phyloP scores from a whole-genome alignment of 2,329 filamentous ascomycete species.

The Colletotrichum sublineola region DNA sequence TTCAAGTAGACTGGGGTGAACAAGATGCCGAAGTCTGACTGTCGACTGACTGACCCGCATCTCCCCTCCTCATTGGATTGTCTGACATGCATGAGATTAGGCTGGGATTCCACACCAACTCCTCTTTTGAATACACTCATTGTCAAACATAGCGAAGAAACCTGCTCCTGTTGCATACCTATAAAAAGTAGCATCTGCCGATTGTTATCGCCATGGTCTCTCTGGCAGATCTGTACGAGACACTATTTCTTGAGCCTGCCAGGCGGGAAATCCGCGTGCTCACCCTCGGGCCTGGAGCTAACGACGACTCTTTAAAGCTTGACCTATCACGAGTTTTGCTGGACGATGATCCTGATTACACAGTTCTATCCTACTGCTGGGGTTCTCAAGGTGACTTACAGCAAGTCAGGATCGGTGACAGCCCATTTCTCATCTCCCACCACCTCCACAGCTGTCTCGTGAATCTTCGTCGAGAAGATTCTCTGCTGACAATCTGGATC shows the following conservation, averaged over 20 bases:
- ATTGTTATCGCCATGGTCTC: not conserved
- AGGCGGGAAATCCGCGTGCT: not conserved
- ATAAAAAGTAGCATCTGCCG: not conserved
- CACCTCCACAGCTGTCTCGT: constrained; percentile 2
- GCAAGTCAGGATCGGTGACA: not conserved
- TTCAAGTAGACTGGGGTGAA: not conserved
- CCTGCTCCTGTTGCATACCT: not conserved
- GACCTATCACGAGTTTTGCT: not conserved
- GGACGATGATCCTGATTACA: not conserved
- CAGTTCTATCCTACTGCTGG: not conserved
- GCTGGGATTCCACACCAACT: not conserved
- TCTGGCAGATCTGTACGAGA: not conserved
- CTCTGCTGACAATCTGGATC: not conserved
- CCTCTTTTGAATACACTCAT: not conserved
- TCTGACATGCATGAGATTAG: not conserved
- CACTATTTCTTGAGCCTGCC: not conserved
- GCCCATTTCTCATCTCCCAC: not conserved
- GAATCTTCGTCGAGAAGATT: not conserved
- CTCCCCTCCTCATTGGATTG: not conserved
- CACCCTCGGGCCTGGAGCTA: not conserved
- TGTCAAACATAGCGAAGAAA: not conserved
- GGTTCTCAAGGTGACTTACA: not conserved
- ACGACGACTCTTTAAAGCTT: not conserved
- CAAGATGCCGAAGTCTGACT: not conserved
- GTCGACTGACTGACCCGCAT: not conserved